Evolutionary conservation across 805 yeast genomes (phyloP).

Genomic region (Candida wancherniae): DNA sequence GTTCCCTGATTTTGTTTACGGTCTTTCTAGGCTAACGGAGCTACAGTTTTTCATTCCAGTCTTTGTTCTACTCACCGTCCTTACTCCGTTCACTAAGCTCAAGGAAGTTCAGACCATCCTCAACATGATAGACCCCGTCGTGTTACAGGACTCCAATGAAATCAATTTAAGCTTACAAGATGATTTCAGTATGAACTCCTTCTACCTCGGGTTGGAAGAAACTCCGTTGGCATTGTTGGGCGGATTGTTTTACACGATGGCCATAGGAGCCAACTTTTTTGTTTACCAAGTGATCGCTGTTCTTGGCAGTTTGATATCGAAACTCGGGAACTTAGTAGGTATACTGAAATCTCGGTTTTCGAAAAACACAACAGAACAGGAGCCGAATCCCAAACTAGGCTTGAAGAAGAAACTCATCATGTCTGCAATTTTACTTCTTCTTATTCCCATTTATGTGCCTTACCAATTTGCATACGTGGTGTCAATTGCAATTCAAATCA

Average conservation of each 20-base stretch:
- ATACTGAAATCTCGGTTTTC: no score
- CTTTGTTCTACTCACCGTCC: conserved; percentile 22
- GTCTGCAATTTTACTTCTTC: conserved; percentile 32
- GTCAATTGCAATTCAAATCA: conserved; percentile 52
- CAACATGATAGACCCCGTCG: conserved; percentile 50
- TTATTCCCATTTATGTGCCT: conserved; percentile 63
- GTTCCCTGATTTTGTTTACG: conserved; percentile 30
- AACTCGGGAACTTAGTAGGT: conserved; percentile 1
- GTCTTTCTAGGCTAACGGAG: conserved; percentile 30
- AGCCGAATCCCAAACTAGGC: not conserved
- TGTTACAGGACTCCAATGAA: conserved; percentile 42
- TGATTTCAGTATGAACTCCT: conserved; percentile 45
- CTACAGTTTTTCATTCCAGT: conserved; percentile 20
- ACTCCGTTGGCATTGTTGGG: conserved; percentile 52
- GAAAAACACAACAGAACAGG: conserved; percentile 1
- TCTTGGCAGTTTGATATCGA: conserved; percentile 10
- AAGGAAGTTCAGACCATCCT: conserved; percentile 34
- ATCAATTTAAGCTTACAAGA: conserved; percentile 33
- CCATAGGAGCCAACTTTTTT: conserved; percentile 40
- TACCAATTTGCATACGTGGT: conserved; percentile 74
- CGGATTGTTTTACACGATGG: conserved; percentile 46
- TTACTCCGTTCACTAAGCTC: conserved; percentile 37
- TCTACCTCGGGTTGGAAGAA: conserved; percentile 65
- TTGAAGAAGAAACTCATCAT: conserved; percentile 23
- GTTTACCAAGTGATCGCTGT: conserved; percentile 25